These are phyloP conservation scores for Schoenoplectus triqueter DNA, from an alignment of 202 grass and related monocot species.

Conservation along the genomic window DNA sequence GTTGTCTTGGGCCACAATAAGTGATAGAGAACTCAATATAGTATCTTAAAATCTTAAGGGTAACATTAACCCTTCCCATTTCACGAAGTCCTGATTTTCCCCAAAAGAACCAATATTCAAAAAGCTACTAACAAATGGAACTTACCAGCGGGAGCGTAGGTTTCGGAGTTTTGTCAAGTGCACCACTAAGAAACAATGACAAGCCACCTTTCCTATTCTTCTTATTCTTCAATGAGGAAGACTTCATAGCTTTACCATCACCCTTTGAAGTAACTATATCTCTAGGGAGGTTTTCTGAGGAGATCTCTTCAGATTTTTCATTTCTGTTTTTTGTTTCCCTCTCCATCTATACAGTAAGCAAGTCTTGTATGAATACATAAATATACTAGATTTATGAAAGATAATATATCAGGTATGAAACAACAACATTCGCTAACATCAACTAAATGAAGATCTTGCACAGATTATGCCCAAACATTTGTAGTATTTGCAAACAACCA, in stretches of 20 bases:
- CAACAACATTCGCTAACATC: background rate
- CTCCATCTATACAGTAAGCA: constrained; percentile 58
- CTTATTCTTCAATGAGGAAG: constrained; percentile 69
- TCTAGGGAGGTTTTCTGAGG: constrained; percentile 44
- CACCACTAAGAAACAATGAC: constrained; percentile 91
- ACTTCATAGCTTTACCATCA: constrained; percentile 47
- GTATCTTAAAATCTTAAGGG: background rate
- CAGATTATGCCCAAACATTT: background rate
- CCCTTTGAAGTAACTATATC: constrained; percentile 43
- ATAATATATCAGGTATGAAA: background rate
- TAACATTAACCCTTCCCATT: background rate
- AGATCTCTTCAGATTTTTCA: constrained; percentile 46
- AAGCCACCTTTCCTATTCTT: constrained; percentile 92
- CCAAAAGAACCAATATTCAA: background rate
- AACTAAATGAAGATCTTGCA: background rate
- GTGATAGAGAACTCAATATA: background rate
- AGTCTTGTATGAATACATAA: constrained; percentile 38
- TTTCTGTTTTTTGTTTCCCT: constrained; percentile 40
- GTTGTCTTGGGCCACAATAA: background rate
- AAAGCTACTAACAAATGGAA: background rate
- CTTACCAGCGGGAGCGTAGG: constrained; percentile 44
- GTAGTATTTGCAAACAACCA: background rate
- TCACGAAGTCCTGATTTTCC: background rate
- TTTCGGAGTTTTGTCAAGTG: constrained; percentile 87
- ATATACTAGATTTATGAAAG: constrained; percentile 12